Evolutionary conservation across 2,329 filamentous ascomycete species (phyloP).

Genomic region (Colletotrichum tropicicola): DNA sequence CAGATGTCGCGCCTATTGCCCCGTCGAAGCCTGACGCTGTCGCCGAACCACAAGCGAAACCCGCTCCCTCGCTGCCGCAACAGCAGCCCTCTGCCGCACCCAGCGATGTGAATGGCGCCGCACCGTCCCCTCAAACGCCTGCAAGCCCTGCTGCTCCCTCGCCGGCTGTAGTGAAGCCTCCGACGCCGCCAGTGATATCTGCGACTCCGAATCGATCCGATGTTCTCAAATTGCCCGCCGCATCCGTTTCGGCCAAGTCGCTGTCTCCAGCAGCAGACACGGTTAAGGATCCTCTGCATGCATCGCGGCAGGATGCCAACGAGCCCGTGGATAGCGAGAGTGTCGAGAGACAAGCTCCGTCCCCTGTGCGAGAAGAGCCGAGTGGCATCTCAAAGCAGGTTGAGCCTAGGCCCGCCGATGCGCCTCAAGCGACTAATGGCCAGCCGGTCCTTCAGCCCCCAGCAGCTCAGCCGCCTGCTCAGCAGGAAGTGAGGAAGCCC

Average conservation of each 20-base stretch:
- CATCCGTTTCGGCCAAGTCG: background rate
- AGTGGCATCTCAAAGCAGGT: slow-evolving; percentile 9
- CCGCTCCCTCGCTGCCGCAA: background rate
- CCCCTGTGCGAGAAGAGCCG: background rate
- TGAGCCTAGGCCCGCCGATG: background rate
- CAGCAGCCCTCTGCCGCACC: background rate
- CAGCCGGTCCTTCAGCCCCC: background rate
- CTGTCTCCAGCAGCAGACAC: background rate
- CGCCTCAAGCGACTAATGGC: background rate
- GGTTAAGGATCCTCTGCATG: slow-evolving; percentile 17
- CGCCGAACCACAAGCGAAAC: slow-evolving; percentile 8
- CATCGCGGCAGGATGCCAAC: slow-evolving; percentile 14
- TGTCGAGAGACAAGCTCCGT: background rate
- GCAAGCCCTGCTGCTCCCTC: background rate
- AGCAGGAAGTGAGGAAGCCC: slow-evolving; percentile 45
- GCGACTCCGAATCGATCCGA: slow-evolving; percentile 7
- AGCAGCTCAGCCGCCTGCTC: slow-evolving; percentile 28
- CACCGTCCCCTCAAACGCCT: background rate
- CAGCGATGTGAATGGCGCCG: slow-evolving; percentile 5
- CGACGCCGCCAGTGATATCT: slow-evolving; percentile 6
- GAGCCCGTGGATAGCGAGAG: background rate
- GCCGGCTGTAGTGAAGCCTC: slow-evolving; percentile 6
- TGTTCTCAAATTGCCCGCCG: background rate
- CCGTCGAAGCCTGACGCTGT: slow-evolving; percentile 12
- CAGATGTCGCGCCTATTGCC: background rate